Percentiles rank a stretch among this genome's conserved stretches.
Evolutionary conservation across 139 green algal species (phyloP).

Genomic region (Tetradesmus lagerheimii): DNA sequence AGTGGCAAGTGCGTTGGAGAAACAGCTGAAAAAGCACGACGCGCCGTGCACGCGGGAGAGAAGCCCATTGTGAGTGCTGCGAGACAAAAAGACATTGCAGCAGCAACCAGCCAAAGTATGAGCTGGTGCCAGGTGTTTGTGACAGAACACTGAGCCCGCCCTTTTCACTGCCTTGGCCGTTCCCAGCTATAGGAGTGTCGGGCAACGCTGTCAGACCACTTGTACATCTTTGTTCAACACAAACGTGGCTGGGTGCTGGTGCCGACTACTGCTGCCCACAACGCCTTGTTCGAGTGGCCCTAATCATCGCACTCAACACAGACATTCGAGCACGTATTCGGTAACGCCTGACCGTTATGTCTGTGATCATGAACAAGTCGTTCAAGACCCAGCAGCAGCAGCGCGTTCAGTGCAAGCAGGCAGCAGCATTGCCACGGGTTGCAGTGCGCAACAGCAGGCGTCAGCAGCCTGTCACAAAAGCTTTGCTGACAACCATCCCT

Average conservation of each 20-base stretch:
- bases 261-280: neutral
- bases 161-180: neutral
- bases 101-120: too few species aligned
- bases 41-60: too few species aligned
- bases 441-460: neutral
- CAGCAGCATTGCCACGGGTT: neutral
- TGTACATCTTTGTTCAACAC: neutral
- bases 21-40: neutral
- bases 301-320: neutral
- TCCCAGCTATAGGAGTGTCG: neutral
- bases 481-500: neutral
- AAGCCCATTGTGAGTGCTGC: too few species aligned
- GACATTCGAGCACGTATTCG: neutral
- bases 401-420: neutral
- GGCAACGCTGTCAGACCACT: neutral
- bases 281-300: neutral
- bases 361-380: neutral
- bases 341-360: neutral
- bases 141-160: neutral
- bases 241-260: neutral
- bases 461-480: neutral
- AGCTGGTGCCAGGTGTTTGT: neutral
- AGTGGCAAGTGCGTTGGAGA: neutral
- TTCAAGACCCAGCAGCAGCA: neutral
- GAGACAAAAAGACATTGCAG: too few species aligned